Evolutionary conservation across 2,329 filamentous ascomycete species (phyloP), one percentile per base, ranked within the genome.

Genomic region (Stachybotrys chlorohalonatus): DNA sequence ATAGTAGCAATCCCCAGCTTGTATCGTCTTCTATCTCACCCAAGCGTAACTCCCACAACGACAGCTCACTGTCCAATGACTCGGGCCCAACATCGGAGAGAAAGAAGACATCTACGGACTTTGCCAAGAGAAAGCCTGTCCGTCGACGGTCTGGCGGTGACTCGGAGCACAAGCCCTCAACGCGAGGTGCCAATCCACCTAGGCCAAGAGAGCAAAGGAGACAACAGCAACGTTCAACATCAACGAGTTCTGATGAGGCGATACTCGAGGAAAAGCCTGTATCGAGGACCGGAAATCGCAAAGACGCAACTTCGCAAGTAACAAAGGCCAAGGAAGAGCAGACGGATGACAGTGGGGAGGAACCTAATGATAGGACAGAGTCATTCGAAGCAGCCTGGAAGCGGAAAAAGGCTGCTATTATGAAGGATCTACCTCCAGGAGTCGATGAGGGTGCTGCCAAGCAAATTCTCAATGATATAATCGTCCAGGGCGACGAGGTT

Each of bases 401-500:
- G 59, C 77, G 76, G 53, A 82, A 79, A 51, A 83, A 89, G 58
- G 74, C 77, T 51, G 70, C 78, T 8, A 76, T 95, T 24, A 74
- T 96, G 64, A 90, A 89, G 64, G 86, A 86, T 55, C 72, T 97
- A 1, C 92, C 92, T 0, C 80, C 85, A 53, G 91, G 91, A 0
- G 83, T 96, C 3, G 94, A 99, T 65, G 82, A 86, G 60, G 75
- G 79, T 31, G 89, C 92, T 4, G 94, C 93, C 0, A 89, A 89
- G 64, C 90, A 96, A 58, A 96, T 99, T 32, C 78, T 97, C 55
- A 96, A 96, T 64, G 94, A 99, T 61, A 95, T 99, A 56, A 88
- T 99, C 3, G 86, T 97, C 13, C 84, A 93, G 58, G 94, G 94
- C 7, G 94, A 99, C 63, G 89, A 95, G 66, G 94, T 99, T 2